Conservation (phyloP, 1,284 basidiomycete species). For the Wallemia hederae region DNA sequence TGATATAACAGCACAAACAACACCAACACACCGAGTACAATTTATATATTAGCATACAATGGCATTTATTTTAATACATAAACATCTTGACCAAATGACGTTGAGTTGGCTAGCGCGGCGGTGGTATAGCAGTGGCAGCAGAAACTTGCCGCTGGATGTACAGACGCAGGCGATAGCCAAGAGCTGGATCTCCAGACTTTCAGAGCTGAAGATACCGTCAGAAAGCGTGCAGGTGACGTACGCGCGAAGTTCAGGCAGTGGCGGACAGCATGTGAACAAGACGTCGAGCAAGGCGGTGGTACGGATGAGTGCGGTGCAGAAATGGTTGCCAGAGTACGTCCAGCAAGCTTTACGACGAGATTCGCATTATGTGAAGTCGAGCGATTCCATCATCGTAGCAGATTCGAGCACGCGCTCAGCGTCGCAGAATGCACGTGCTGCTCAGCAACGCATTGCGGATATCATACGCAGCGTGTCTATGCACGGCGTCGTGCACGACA, state of each 20-base stretch:
- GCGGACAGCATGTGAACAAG: conserved; percentile 1
- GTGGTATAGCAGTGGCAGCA: too few relatives aligned
- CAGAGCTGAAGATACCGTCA: neutral
- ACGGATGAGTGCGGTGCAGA: neutral
- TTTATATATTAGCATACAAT: too few relatives aligned
- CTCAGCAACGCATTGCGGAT: neutral
- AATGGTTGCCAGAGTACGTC: neutral
- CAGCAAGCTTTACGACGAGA: neutral
- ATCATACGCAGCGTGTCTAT: neutral
- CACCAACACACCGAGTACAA: too few relatives aligned
- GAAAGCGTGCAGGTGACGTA: neutral
- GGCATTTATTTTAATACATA: too few relatives aligned
- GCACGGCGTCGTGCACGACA: neutral
- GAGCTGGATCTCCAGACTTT: too few relatives aligned
- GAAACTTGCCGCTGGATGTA: too few relatives aligned
- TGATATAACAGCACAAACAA: too few relatives aligned
- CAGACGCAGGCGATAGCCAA: too few relatives aligned
- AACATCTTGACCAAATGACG: too few relatives aligned
- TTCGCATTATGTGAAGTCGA: neutral
- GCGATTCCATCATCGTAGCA: neutral
- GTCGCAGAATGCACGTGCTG: neutral
- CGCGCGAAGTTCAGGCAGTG: neutral
- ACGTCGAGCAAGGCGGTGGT: neutral
- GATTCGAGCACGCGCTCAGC: neutral
- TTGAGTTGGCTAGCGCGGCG: too few relatives aligned